These are phyloP conservation scores for Cymbopogon citratus DNA, from an alignment of 176 grass and related monocot species.

Conservation along the genomic window DNA sequence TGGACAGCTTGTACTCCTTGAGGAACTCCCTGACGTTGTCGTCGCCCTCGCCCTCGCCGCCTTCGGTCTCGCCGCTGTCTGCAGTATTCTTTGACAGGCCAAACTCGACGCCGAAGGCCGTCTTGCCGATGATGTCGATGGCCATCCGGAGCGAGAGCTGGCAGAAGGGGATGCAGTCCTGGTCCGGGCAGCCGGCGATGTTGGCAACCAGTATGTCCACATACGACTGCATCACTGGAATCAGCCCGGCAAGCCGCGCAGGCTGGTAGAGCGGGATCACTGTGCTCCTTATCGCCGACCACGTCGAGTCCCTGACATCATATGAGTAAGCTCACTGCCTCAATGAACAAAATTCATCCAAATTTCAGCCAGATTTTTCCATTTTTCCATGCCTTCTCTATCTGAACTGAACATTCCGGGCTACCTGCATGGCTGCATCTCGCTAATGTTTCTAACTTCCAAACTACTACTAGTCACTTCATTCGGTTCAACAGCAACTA, in stretches of 20 bases:
- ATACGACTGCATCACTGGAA: constrained; percentile 79
- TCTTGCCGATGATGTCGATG: constrained; percentile 82
- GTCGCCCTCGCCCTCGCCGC: background rate
- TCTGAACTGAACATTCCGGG: background rate
- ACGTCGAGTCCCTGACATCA: constrained; percentile 53
- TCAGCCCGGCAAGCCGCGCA: constrained; percentile 53
- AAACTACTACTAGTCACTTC: background rate
- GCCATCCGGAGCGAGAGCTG: constrained; percentile 63
- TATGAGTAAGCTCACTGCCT: background rate
- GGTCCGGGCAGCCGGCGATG: constrained; percentile 34
- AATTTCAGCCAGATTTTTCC: constrained; percentile 6
- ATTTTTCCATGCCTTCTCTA: background rate
- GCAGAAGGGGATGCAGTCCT: constrained; percentile 64
- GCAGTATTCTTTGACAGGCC: constrained; percentile 38
- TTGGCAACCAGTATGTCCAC: constrained; percentile 30
- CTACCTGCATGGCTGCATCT: too few relatives aligned
- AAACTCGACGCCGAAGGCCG: constrained; percentile 86
- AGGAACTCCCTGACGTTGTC: constrained; percentile 56
- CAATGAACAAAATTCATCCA: background rate
- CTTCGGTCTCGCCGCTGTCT: background rate
- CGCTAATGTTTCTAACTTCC: background rate
- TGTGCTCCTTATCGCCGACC: constrained; percentile 80
- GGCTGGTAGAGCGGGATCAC: constrained; percentile 91
- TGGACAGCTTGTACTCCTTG: constrained; percentile 55
- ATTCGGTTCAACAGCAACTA: background rate